Percentiles rank a stretch among this genome's conserved stretches.
phyloP scores from a whole-genome alignment of 805 yeast genomes.

The Candida palmyrensis region DNA sequence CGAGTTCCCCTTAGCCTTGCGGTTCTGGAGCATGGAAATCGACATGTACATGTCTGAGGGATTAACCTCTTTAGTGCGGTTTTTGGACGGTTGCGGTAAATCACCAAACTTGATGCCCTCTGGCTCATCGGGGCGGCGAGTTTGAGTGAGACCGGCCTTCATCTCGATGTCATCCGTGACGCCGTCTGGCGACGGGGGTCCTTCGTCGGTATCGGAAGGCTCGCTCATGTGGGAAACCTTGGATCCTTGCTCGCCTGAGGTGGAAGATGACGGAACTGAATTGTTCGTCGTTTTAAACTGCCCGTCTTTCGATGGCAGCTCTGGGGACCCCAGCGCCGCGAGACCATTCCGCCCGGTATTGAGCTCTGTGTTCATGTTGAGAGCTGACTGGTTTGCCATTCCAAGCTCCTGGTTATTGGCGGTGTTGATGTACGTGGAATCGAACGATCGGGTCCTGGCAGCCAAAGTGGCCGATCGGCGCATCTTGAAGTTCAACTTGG shows the following conservation, averaged over 20 bases:
- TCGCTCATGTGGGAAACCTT: constrained; percentile 2
- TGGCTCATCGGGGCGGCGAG: background rate
- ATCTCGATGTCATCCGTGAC: background rate
- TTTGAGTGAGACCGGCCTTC: background rate
- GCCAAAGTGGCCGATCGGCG: constrained; percentile 74
- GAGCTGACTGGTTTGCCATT: constrained; percentile 3
- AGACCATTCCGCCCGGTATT: background rate
- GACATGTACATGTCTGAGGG: constrained; percentile 85
- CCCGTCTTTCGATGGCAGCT: background rate
- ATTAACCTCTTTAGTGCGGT: constrained; percentile 41
- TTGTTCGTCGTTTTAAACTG: too few relatives aligned
- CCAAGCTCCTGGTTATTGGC: constrained; percentile 28
- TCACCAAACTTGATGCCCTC: constrained; percentile 53
- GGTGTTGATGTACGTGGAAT: constrained; percentile 18
- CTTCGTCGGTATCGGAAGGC: constrained; percentile 2
- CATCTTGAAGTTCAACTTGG: constrained; percentile 77
- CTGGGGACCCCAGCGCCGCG: background rate
- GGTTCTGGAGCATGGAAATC: constrained; percentile 69
- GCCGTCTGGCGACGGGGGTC: background rate
- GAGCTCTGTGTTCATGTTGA: constrained; percentile 1
- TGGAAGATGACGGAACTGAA: background rate
- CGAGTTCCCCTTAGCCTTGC: constrained; percentile 23
- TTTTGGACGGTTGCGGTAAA: constrained; percentile 51
- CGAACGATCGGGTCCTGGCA: constrained; percentile 37
- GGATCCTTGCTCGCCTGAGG: background rate